Evolutionary conservation across 805 yeast genomes (phyloP).

Genomic region (Hanseniaspora lachancei): DNA sequence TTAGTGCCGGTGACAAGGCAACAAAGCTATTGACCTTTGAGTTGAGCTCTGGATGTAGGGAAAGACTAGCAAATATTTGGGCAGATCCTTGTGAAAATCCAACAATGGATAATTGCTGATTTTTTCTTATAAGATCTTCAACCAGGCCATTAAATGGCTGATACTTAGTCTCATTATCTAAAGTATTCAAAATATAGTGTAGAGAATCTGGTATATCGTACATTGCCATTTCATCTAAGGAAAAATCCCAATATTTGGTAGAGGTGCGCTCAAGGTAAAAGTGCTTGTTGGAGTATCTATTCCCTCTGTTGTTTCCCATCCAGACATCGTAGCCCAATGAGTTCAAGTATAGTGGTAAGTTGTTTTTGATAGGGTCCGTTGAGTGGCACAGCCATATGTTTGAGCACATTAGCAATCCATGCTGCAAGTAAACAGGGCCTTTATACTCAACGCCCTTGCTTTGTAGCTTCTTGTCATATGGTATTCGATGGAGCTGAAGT

Average conservation of each 20-base stretch:
- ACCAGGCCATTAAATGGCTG: neutral
- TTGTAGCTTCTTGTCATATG: constrained; percentile 26
- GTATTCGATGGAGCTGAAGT: constrained; percentile 60
- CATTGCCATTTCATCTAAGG: constrained; percentile 81
- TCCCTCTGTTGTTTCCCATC: constrained; percentile 87
- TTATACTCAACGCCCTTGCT: constrained; percentile 17
- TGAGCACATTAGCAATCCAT: constrained; percentile 79
- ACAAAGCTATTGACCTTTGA: constrained; percentile 43
- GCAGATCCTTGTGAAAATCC: constrained; percentile 94
- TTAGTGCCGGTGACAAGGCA: constrained; percentile 88
- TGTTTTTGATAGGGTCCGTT: constrained; percentile 26
- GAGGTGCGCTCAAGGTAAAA: constrained; percentile 31
- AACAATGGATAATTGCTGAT: constrained; percentile 39
- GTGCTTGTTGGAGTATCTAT: constrained; percentile 83
- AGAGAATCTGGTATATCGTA: constrained; percentile 80
- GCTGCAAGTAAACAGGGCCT: constrained; percentile 70
- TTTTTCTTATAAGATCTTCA: constrained; percentile 2
- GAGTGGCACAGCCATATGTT: constrained; percentile 57
- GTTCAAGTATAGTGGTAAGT: constrained; percentile 62
- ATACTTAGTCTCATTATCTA: constrained; percentile 23
- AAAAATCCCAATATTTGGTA: constrained; percentile 68
- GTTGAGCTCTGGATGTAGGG: constrained; percentile 53
- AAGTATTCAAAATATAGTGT: constrained; percentile 49
- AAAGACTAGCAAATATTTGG: constrained; percentile 74
- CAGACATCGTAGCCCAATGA: constrained; percentile 73